phyloP scores from a whole-genome alignment of 805 yeast genomes.

The Priceomyces medius region DNA sequence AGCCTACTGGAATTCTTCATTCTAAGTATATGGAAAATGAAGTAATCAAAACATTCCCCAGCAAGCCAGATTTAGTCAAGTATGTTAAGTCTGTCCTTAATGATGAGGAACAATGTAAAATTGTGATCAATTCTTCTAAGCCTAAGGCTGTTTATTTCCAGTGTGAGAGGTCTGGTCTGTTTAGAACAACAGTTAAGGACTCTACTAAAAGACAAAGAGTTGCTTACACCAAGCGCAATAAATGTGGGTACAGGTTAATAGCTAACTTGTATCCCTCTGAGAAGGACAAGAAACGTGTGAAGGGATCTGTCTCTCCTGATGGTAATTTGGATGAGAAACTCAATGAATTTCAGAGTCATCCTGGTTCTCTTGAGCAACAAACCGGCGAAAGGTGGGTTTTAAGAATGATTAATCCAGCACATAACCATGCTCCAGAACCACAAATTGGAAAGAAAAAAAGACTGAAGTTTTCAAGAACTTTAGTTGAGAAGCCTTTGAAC shows the following conservation, averaged over 20 bases:
- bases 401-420: constrained; percentile 46
- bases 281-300: constrained; percentile 38
- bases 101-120: constrained; percentile 38
- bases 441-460: constrained; percentile 37
- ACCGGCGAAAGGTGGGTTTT: constrained; percentile 45
- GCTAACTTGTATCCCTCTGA: constrained; percentile 46
- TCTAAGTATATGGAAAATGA: constrained; percentile 32
- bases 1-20: constrained; percentile 16
- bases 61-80: constrained; percentile 26
- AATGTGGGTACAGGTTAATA: constrained; percentile 46
- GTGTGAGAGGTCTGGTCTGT: constrained; percentile 45
- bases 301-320: constrained; percentile 15
- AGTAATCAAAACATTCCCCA: constrained; percentile 27
- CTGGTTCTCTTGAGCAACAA: constrained; percentile 14
- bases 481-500: constrained; percentile 46
- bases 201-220: constrained; percentile 45
- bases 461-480: constrained; percentile 37
- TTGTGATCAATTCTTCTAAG: constrained; percentile 47
- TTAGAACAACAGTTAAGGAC: constrained; percentile 48
- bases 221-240: constrained; percentile 46
- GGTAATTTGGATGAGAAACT: constrained; percentile 29
- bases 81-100: constrained; percentile 40
- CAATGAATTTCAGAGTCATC: constrained; percentile 16
- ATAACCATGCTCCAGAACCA: constrained; percentile 47
- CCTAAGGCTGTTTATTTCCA: constrained; percentile 50